These are phyloP conservation scores for Acacia pycnantha DNA, from an alignment of 331 rosid species.

Conservation along the genomic window DNA sequence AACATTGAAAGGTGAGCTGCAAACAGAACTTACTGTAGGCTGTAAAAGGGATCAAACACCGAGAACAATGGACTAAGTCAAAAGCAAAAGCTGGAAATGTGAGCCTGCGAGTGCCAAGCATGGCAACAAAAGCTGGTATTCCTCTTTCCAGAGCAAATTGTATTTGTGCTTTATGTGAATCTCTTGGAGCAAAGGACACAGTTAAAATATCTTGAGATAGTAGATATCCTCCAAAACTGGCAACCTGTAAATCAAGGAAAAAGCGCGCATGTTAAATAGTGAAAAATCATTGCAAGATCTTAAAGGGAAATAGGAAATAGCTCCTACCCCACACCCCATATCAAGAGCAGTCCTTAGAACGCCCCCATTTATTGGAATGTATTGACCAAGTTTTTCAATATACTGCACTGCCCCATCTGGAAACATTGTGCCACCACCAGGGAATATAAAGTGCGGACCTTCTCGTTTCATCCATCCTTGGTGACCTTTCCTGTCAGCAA, in stretches of 20 bases:
- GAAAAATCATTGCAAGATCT: slow-evolving; percentile 18
- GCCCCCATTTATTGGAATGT: slow-evolving; percentile 75
- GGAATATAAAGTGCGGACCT: slow-evolving; percentile 82
- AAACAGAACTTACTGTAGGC: slow-evolving; percentile 61
- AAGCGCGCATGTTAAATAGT: slow-evolving; percentile 1
- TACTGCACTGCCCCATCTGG: slow-evolving; percentile 94
- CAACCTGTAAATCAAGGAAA: slow-evolving; percentile 49
- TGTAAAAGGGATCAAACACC: slow-evolving; percentile 73
- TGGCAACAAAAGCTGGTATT: slow-evolving; percentile 70
- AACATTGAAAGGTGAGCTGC: not conserved
- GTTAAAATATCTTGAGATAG: slow-evolving; percentile 57
- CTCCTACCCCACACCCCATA: slow-evolving; percentile 95
- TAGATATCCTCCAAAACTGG: slow-evolving; percentile 74
- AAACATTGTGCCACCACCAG: slow-evolving; percentile 99
- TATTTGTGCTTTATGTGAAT: slow-evolving; percentile 74
- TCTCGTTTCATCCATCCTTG: slow-evolving; percentile 98
- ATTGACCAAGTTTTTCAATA: slow-evolving; percentile 81
- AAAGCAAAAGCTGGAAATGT: slow-evolving; percentile 69
- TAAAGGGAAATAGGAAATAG: slow-evolving; percentile 20
- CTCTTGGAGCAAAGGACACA: slow-evolving; percentile 76
- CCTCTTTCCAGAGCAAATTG: slow-evolving; percentile 82
- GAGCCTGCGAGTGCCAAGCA: slow-evolving; percentile 79
- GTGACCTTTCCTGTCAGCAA: slow-evolving; percentile 97
- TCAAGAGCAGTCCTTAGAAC: slow-evolving; percentile 88
- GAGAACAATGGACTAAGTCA: slow-evolving; percentile 73